Evolutionary conservation across 768 basidiomycete genomes (phyloP).

Genomic region (Suillus paluster): DNA sequence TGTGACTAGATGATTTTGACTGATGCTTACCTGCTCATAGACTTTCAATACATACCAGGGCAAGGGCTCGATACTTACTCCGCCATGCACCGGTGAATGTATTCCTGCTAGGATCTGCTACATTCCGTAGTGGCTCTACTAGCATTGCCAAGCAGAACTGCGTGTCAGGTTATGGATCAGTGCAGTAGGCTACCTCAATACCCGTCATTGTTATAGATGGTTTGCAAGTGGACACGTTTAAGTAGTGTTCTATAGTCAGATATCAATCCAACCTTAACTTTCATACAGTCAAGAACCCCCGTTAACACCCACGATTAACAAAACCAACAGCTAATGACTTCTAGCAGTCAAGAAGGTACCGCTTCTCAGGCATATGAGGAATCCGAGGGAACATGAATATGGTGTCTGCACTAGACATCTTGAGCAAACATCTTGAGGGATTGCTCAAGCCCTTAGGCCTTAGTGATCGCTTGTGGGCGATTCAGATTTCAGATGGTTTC

Average conservation of each 20-base stretch:
- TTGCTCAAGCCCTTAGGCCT: background rate
- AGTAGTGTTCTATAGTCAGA: background rate
- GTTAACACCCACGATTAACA: background rate
- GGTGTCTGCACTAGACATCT: slow-evolving; percentile 9
- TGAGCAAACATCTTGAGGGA: background rate
- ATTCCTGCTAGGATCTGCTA: slow-evolving; percentile 74
- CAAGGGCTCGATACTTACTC: slow-evolving; percentile 60
- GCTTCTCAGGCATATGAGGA: too few species aligned
- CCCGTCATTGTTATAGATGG: background rate
- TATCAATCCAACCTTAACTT: background rate
- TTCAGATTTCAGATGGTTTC: too few species aligned
- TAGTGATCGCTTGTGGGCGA: too few species aligned
- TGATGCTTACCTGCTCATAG: slow-evolving; percentile 35
- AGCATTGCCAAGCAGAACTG: slow-evolving; percentile 66
- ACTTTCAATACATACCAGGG: slow-evolving; percentile 74
- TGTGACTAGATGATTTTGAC: background rate
- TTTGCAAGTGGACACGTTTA: background rate
- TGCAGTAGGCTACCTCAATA: slow-evolving; percentile 40
- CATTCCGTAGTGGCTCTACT: slow-evolving; percentile 74
- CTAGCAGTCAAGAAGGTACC: slow-evolving; percentile 38
- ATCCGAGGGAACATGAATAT: slow-evolving; percentile 12
- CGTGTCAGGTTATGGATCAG: slow-evolving; percentile 64
- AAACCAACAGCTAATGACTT: background rate
- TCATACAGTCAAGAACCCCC: background rate
- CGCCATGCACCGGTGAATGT: slow-evolving; percentile 64